A percentile compares a stretch with the other conserved stretches of the same genome.
Conservation (phyloP, 73 alveolate species). For the Paramecium sexaurelia region DNA sequence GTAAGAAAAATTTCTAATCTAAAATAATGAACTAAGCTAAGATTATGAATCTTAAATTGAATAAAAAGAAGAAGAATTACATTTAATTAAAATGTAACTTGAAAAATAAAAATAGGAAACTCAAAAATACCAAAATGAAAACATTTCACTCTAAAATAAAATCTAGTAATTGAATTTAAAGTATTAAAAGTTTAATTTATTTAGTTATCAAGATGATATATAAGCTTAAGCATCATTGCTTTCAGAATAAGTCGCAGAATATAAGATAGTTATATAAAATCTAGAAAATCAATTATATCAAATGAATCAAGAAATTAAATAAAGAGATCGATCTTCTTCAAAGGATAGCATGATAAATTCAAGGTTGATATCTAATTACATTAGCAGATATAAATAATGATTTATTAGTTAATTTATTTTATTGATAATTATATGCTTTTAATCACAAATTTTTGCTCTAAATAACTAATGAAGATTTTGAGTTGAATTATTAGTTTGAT, state of each 20-base stretch:
- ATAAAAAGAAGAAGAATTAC: slow-evolving; percentile 23
- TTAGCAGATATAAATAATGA: neutral
- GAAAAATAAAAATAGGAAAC: neutral
- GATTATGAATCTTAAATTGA: neutral
- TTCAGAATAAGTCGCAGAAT: slow-evolving; percentile 28
- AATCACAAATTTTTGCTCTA: too few species aligned
- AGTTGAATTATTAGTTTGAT: too few species aligned
- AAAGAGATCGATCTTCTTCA: slow-evolving; percentile 18
- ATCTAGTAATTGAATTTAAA: neutral
- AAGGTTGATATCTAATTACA: neutral
- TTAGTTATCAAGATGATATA: slow-evolving; percentile 50
- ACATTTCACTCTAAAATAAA: neutral
- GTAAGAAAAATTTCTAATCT: neutral
- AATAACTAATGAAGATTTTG: too few species aligned
- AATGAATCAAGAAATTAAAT: neutral
- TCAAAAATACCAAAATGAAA: neutral
- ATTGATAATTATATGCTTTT: neutral
- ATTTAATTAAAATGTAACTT: neutral
- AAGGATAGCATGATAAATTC: slow-evolving; percentile 19
- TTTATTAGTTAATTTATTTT: neutral
- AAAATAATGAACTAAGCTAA: neutral
- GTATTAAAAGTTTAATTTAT: neutral
- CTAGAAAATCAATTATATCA: slow-evolving; percentile 2
- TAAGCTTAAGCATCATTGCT: neutral
- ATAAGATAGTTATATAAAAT: slow-evolving; percentile 37